These are phyloP conservation scores for Leptoxyphium fumago DNA, from an alignment of 2,329 filamentous ascomycete genomes.

Conservation along the genomic window DNA sequence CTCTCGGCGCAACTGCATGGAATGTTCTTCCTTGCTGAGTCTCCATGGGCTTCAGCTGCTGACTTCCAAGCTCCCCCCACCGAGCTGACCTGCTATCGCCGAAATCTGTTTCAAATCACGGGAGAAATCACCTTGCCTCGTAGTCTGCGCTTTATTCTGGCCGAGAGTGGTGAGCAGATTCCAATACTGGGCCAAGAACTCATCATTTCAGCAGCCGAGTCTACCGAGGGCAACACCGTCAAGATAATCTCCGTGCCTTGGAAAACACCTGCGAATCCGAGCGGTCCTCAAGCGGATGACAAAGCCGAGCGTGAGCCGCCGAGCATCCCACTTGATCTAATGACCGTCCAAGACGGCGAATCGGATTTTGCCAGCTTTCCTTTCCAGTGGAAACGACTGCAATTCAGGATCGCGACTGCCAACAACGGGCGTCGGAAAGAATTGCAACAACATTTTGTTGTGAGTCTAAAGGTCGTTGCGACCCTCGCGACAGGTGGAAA, in stretches of 20 bases:
- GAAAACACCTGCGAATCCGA: constrained; percentile 71
- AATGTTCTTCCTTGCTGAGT: constrained; percentile 80
- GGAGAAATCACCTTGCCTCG: constrained; percentile 72
- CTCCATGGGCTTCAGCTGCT: constrained; percentile 48
- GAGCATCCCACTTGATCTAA: constrained; percentile 57
- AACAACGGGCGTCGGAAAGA: constrained; percentile 93
- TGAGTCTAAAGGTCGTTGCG: constrained; percentile 73
- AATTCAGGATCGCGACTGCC: constrained; percentile 88
- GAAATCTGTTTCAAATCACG: constrained; percentile 92
- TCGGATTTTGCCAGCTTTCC: constrained; percentile 82
- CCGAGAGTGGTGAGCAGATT: constrained; percentile 70
- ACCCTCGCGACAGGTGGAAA: constrained; percentile 74
- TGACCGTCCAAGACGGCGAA: constrained; percentile 53
- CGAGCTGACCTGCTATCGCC: constrained; percentile 87
- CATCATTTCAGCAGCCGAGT: constrained; percentile 82
- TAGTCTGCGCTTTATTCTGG: constrained; percentile 64
- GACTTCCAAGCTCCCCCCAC: constrained; percentile 47
- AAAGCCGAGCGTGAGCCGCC: constrained; percentile 75
- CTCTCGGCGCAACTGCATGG: constrained; percentile 68
- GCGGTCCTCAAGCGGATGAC: constrained; percentile 48
- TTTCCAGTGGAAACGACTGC: constrained; percentile 83
- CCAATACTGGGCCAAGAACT: constrained; percentile 74
- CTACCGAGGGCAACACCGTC: constrained; percentile 79
- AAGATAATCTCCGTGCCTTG: constrained; percentile 94
- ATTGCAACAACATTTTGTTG: constrained; percentile 87